Conservation (phyloP, 2,329 filamentous ascomycete genomes). For the Beauveria sp. region DNA sequence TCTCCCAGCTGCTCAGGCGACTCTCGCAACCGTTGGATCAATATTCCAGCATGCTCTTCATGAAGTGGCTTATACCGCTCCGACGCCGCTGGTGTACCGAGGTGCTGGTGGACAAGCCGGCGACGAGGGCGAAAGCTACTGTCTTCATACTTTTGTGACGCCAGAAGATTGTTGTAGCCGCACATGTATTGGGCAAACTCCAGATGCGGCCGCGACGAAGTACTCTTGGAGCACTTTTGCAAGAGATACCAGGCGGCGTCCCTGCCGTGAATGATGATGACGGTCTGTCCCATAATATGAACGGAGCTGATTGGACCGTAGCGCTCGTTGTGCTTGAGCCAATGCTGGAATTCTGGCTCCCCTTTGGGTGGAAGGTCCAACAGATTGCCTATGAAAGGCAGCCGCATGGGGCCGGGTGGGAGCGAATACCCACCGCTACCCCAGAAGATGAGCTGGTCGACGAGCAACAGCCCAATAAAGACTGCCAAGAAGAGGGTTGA, state of each 20-base stretch:
- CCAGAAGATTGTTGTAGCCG: slow-evolving; percentile 19
- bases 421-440: not conserved
- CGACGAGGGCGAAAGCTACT: slow-evolving; percentile 17
- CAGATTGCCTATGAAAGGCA: slow-evolving; percentile 37
- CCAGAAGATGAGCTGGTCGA: not conserved
- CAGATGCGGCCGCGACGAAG: slow-evolving; percentile 20
- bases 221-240: slow-evolving; percentile 24
- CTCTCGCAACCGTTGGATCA: slow-evolving; percentile 10
- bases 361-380: slow-evolving; percentile 31
- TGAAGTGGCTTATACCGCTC: slow-evolving; percentile 14
- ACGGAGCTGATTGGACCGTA: slow-evolving; percentile 21
- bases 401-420: slow-evolving; percentile 21
- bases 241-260: slow-evolving; percentile 27
- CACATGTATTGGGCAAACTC: slow-evolving; percentile 21
- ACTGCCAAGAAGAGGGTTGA: not conserved
- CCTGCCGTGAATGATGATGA: slow-evolving; percentile 31
- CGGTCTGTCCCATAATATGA: slow-evolving; percentile 20
- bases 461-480: not conserved
- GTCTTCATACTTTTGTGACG: slow-evolving; percentile 17
- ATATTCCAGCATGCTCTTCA: slow-evolving; percentile 7
- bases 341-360: slow-evolving; percentile 24
- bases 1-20: slow-evolving; percentile 10
- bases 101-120: slow-evolving; percentile 19
- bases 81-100: slow-evolving; percentile 21
- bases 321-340: slow-evolving; percentile 25